Evolutionary conservation across 768 basidiomycete species (phyloP).

Genomic region (Saitozyma sp.): DNA sequence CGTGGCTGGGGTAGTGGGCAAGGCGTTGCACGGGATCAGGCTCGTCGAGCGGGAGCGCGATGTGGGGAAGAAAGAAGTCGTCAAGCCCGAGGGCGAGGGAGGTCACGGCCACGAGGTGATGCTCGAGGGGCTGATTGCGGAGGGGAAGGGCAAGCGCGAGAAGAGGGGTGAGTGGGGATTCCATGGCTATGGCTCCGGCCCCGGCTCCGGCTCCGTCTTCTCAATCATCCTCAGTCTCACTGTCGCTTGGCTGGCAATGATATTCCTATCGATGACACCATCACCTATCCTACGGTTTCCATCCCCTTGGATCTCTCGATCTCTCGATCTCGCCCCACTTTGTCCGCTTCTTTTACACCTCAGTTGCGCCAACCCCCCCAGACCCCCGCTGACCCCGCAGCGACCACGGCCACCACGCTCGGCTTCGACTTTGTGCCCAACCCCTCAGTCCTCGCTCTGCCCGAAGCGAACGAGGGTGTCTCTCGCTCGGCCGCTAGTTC

Average conservation of each 20-base stretch:
- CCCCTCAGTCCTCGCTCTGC: slow-evolving; percentile 34
- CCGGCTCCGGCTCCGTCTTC: background rate
- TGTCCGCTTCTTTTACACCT: background rate
- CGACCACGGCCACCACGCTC: slow-evolving; percentile 40
- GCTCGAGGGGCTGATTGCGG: slow-evolving; percentile 34
- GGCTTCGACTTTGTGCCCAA: slow-evolving; percentile 48
- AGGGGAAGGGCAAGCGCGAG: slow-evolving; percentile 35
- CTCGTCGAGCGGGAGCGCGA: background rate
- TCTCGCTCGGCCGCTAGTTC: background rate
- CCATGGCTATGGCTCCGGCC: background rate
- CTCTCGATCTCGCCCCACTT: background rate
- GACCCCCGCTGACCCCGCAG: slow-evolving; percentile 14
- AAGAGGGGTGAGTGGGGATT: slow-evolving; percentile 31
- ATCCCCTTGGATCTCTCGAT: background rate
- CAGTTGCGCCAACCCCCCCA: no score
- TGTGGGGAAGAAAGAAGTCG: slow-evolving; percentile 5
- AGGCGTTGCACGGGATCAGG: background rate
- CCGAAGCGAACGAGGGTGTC: slow-evolving; percentile 18
- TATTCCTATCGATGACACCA: no score
- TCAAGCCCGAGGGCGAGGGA: slow-evolving; percentile 5
- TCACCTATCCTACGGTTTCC: no score
- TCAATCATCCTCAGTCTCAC: no score
- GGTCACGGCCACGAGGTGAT: slow-evolving; percentile 23
- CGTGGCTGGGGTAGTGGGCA: slow-evolving; percentile 6
- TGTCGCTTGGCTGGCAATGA: no score